These are phyloP conservation scores for Linnemannia hyalina DNA, from an alignment of 192 early-diverging fungal genomes.

Conservation along the genomic window DNA sequence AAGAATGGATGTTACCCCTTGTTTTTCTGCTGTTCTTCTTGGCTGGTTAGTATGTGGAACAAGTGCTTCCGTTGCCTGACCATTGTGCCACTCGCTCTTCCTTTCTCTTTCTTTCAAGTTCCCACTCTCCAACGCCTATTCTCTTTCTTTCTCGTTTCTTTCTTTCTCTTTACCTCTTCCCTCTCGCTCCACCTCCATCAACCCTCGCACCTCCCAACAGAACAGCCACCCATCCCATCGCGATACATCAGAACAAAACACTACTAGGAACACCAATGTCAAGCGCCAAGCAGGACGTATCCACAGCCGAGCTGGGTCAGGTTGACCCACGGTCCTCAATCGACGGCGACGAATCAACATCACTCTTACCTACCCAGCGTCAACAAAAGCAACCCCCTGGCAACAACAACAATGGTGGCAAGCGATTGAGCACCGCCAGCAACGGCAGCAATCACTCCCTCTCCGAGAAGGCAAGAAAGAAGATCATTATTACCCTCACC, in stretches of 20 bases:
- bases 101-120: not conserved
- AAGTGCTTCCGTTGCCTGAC: not conserved
- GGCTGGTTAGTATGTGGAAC: not conserved
- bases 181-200: not conserved
- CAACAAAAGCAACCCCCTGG: not conserved
- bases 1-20: not conserved
- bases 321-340: not conserved
- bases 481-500: slow-evolving; percentile 20
- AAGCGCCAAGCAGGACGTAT: not conserved
- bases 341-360: slow-evolving; percentile 10
- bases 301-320: slow-evolving; percentile 34
- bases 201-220: not conserved
- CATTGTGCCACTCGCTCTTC: not conserved
- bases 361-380: slow-evolving; percentile 6
- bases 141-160: not conserved
- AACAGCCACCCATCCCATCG: not conserved
- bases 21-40: not conserved
- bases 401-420: not conserved
- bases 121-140: not conserved
- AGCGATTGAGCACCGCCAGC: not conserved
- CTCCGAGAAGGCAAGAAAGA: slow-evolving; percentile 30
- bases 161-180: not conserved
- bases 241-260: not conserved
- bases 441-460: slow-evolving; percentile 10
- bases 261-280: not conserved